Conservation (phyloP, 2,329 filamentous ascomycete species). For the Botryotinia convoluta region DNA sequence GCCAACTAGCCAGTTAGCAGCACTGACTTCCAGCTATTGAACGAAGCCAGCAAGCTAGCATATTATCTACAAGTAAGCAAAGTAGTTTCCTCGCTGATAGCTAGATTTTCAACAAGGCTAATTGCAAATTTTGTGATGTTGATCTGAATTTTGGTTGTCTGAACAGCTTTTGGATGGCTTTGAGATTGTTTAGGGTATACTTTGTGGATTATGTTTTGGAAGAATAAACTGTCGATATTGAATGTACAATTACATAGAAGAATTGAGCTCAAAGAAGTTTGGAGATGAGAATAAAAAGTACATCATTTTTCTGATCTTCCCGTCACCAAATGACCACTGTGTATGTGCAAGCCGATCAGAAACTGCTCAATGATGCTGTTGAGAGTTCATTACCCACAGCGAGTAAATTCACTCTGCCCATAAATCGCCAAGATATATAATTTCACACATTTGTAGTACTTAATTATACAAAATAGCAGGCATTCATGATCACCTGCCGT, state of each 20-base stretch:
- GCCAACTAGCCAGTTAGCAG: background rate
- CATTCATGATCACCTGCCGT: background rate
- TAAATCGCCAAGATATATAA: background rate
- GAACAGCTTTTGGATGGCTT: background rate
- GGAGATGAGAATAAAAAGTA: background rate
- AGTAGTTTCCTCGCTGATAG: background rate
- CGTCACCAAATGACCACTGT: background rate
- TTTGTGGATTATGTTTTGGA: background rate
- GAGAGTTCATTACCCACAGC: background rate
- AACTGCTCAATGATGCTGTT: too few relatives aligned
- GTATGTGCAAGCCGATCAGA: too few relatives aligned
- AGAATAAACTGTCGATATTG: background rate
- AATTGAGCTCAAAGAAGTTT: background rate
- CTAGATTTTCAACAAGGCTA: background rate
- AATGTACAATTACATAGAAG: background rate
- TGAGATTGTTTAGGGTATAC: too few relatives aligned
- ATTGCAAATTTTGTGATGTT: background rate
- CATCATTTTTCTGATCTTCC: background rate
- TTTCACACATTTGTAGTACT: background rate
- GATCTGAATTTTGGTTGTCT: background rate
- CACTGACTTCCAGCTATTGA: too few relatives aligned
- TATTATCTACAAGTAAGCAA: background rate
- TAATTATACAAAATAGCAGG: background rate
- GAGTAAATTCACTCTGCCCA: background rate
- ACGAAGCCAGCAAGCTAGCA: background rate